Evolutionary conservation across 1,284 basidiomycete species (phyloP).

Genomic region (Trichosporon sp.): DNA sequence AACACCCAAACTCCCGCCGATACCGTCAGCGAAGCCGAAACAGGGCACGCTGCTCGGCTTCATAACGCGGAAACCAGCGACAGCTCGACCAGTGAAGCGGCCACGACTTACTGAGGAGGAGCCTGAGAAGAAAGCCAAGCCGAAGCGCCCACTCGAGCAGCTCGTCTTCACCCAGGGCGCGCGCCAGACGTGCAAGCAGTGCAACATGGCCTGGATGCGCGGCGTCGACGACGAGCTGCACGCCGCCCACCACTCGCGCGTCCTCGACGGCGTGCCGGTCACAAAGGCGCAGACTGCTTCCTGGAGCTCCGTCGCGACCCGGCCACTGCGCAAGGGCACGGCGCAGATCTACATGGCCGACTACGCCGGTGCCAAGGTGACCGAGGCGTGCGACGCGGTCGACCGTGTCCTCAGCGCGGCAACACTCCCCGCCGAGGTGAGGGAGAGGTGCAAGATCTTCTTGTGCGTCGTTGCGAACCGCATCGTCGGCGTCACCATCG

Average conservation of each 20-base stretch:
- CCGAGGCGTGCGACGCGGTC: constrained; percentile 46
- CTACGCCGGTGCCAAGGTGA: not conserved
- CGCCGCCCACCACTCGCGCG: constrained; percentile 46
- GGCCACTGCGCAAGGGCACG: not conserved
- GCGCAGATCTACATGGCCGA: not conserved
- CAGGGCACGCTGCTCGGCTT: not conserved
- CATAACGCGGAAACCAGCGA: not conserved
- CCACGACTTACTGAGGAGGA: not conserved
- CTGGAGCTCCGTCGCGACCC: not conserved
- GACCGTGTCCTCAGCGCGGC: constrained; percentile 50
- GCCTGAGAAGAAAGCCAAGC: not conserved
- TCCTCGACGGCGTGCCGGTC: constrained; percentile 41
- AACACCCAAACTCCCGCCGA: not conserved
- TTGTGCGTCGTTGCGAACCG: constrained; percentile 37
- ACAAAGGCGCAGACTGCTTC: not conserved
- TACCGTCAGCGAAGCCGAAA: not conserved
- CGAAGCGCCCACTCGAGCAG: constrained; percentile 28
- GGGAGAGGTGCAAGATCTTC: constrained; percentile 46
- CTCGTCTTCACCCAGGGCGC: constrained; percentile 37
- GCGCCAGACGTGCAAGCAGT: constrained; percentile 44
- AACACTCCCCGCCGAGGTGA: constrained; percentile 39
- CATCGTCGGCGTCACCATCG: constrained; percentile 48
- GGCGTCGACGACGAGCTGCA: constrained; percentile 50
- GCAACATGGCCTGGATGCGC: constrained; percentile 50
- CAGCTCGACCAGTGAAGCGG: not conserved